Conservation (phyloP, 2,329 filamentous ascomycete genomes). For the Macrophomina phaseolina region DNA sequence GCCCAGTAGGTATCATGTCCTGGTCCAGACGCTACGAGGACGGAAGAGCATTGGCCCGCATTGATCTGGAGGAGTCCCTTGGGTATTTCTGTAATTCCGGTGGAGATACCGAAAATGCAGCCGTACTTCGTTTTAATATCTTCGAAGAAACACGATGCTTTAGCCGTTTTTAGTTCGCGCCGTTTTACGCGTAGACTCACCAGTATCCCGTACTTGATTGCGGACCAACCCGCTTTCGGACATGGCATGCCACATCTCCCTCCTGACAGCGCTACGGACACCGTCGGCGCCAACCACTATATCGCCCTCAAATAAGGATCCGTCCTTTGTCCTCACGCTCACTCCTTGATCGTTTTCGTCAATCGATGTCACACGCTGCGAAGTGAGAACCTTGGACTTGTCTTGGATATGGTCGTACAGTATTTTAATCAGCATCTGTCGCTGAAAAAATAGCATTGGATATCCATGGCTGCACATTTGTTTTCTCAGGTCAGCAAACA, state of each 20-base stretch:
- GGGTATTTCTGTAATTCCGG: background rate
- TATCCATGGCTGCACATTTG: background rate
- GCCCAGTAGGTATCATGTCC: conserved; percentile 34
- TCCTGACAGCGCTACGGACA: conserved; percentile 14
- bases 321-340: conserved; percentile 12
- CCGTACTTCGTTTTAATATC: background rate
- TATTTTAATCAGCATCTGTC: conserved; percentile 34
- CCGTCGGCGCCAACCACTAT: conserved; percentile 27
- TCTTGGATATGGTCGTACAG: conserved; percentile 35
- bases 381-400: conserved; percentile 32
- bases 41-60: conserved; percentile 29
- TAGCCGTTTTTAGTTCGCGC: background rate
- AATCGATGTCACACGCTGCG: conserved; percentile 17
- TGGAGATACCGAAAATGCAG: conserved; percentile 10
- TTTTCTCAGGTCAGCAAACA: too few relatives aligned
- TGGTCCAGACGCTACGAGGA: conserved; percentile 31
- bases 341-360: background rate
- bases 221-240: too few relatives aligned
- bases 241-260: background rate
- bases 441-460: conserved; percentile 33
- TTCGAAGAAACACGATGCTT: background rate
- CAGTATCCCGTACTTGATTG: background rate
- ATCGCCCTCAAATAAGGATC: conserved; percentile 17
- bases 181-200: too few relatives aligned
- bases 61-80: background rate